phyloP scores from a whole-genome alignment of 352 stramenopile species.

The Salisapilia sapeloensis region DNA sequence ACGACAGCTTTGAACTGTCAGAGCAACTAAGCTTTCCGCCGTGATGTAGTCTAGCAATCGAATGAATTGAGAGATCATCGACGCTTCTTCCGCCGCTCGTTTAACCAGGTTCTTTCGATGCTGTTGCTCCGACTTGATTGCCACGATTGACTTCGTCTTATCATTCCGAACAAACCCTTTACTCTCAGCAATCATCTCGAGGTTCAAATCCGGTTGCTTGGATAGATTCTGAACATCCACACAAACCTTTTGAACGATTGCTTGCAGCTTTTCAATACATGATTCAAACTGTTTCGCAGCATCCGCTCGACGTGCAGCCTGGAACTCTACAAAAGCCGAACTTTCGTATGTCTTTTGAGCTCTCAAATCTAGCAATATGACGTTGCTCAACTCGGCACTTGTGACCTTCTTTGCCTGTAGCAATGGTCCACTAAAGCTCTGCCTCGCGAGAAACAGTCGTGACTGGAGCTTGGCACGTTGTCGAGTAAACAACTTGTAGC shows the following conservation, averaged over 20 bases:
- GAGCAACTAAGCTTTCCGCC: slow-evolving; percentile 80
- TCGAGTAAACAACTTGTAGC: slow-evolving; percentile 80
- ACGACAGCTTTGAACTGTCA: slow-evolving; percentile 69
- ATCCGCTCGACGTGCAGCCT: slow-evolving; percentile 69
- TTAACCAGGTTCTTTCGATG: slow-evolving; percentile 69
- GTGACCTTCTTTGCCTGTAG: slow-evolving; percentile 83
- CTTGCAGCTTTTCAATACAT: slow-evolving; percentile 83
- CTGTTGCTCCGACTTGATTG: slow-evolving; percentile 81
- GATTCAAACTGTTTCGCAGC: slow-evolving; percentile 83
- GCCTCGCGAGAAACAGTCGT: slow-evolving; percentile 80
- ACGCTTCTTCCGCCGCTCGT: slow-evolving; percentile 71
- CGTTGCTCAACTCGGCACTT: slow-evolving; percentile 63
- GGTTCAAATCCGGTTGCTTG: slow-evolving; percentile 30
- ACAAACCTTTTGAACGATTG: slow-evolving; percentile 80
- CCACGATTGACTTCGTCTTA: slow-evolving; percentile 87
- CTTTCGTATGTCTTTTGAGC: slow-evolving; percentile 85
- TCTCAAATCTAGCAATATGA: slow-evolving; percentile 66
- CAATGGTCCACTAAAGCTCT: slow-evolving; percentile 78
- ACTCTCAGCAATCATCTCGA: slow-evolving; percentile 37
- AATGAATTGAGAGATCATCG: slow-evolving; percentile 87
- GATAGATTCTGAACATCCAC: slow-evolving; percentile 82
- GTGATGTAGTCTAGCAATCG: slow-evolving; percentile 87
- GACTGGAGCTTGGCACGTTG: slow-evolving; percentile 74
- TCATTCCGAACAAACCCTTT: slow-evolving; percentile 22
- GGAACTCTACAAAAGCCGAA: slow-evolving; percentile 80